Conservation (phyloP, 2,329 filamentous ascomycete genomes). For the Aspergillus sp. region DNA sequence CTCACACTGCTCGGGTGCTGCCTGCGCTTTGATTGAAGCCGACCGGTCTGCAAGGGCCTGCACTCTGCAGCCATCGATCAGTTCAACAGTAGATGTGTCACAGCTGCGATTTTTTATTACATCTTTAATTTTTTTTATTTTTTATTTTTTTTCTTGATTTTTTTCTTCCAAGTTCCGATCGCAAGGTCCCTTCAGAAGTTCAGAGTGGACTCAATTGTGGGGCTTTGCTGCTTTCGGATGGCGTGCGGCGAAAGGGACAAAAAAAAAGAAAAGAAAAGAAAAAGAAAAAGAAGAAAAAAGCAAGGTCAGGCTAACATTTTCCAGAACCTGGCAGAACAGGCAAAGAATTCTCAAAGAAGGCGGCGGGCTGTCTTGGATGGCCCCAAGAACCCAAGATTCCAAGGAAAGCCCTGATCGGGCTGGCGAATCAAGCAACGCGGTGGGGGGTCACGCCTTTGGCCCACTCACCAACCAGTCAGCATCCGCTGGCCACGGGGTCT, state of each 20-base stretch:
- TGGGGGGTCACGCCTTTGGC: background rate
- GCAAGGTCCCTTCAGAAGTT: background rate
- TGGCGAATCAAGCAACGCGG: slow-evolving; percentile 5
- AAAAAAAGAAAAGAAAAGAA: background rate
- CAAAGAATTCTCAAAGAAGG: slow-evolving; percentile 16
- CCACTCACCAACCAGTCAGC: slow-evolving; percentile 8
- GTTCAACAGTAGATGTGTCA: slow-evolving; percentile 12
- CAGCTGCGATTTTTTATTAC: background rate
- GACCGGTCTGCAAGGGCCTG: slow-evolving; percentile 16
- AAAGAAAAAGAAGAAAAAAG: slow-evolving; percentile 3
- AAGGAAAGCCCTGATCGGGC: slow-evolving; percentile 1
- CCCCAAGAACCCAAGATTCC: background rate
- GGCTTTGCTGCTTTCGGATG: slow-evolving; percentile 2
- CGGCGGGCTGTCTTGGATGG: background rate
- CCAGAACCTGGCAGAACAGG: slow-evolving; percentile 15
- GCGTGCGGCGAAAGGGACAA: slow-evolving; percentile 3
- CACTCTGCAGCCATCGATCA: background rate
- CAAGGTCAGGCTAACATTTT: background rate
- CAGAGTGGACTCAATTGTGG: background rate
- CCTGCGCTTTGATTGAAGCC: background rate
- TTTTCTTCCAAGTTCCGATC: background rate
- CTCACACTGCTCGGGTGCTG: background rate
- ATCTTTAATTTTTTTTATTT: no score
- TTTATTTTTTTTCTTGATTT: no score
- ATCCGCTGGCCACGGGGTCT: background rate